Evolutionary conservation across 1,139 yeast species (phyloP), one percentile per base, ranked within the genome.

Genomic region (Pichia sp.): DNA sequence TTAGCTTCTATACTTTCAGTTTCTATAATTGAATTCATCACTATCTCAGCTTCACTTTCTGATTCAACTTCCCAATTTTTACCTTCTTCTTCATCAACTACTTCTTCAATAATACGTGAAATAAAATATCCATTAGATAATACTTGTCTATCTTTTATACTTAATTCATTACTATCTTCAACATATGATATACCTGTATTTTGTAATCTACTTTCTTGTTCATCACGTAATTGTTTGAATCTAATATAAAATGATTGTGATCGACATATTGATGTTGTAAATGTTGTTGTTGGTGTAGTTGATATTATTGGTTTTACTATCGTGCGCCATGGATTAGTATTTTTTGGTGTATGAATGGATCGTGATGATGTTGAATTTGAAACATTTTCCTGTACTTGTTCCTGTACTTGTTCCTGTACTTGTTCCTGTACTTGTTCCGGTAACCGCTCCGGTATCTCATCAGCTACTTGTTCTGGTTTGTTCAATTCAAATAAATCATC

Each of bases 191-290:
- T 46, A 31, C 56, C 54, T 26, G 24, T 32, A 15, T 35, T 30
- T 10, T 37, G 26, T 13, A 52, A 27, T 4, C 36, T 30, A 7
- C 35, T 40, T 18, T 52, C 56, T 26, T 52, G 56, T 16, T 33
- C 25, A 8, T 26, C 26, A 23, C 53, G 38, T 37, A 50, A 35
- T n/a, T 37, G 21, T 25, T 41, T 45, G 27, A 51, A 52, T 21
- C 45, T 34, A 7, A 36, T 22, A 41, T 50, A 49, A 29, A 48
- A 51, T 5, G 54, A 50, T 15, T 43, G 33, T 3, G 49, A 47
- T 21, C 42, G 37, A 4, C 14, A 15, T 14, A 38, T n/a, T n/a
- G n/a, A 28, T 6, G 11, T 19, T n/a, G 26, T 16, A 3, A 5
- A 10, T 2, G 5, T 15, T 31, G 26, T 6, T 11, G n/a, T 20